Conservation (phyloP, 352 stramenopile species). For the Phytophthora uliginosa region DNA sequence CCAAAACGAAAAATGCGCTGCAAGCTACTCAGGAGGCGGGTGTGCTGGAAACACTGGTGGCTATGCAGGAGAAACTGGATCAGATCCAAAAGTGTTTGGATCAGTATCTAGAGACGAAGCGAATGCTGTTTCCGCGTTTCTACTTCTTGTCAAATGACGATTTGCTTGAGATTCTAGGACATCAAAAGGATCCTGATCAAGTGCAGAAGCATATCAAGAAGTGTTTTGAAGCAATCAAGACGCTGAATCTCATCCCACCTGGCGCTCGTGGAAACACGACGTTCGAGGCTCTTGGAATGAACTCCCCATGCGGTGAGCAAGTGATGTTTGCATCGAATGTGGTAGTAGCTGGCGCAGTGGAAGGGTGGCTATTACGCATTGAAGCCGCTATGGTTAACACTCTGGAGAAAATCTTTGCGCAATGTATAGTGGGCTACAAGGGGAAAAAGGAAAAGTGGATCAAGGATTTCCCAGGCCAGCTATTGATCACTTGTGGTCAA, state of each 20-base stretch:
- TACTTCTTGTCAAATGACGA: slow-evolving; percentile 94
- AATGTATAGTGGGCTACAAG: slow-evolving; percentile 90
- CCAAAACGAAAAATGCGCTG: slow-evolving; percentile 82
- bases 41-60: slow-evolving; percentile 69
- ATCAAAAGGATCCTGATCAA: slow-evolving; percentile 91
- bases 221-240: slow-evolving; percentile 94
- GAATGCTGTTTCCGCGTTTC: slow-evolving; percentile 89
- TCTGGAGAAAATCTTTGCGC: slow-evolving; percentile 87
- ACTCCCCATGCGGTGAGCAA: slow-evolving; percentile 91
- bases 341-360: slow-evolving; percentile 90
- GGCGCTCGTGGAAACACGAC: slow-evolving; percentile 82
- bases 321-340: slow-evolving; percentile 90
- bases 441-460: slow-evolving; percentile 97
- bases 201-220: slow-evolving; percentile 94
- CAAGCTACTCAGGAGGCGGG: slow-evolving; percentile 68
- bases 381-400: slow-evolving; percentile 89
- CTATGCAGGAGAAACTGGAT: slow-evolving; percentile 92
- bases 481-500: slow-evolving; percentile 95
- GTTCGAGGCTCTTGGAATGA: slow-evolving; percentile 92
- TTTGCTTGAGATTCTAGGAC: slow-evolving; percentile 86
- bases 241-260: slow-evolving; percentile 70
- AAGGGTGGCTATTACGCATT: slow-evolving; percentile 91
- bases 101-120: slow-evolving; percentile 91
- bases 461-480: slow-evolving; percentile 93
- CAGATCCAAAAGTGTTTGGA: slow-evolving; percentile 91